A percentile compares a stretch with the other conserved stretches of the same genome.
These are phyloP conservation scores for Aegilops tauschii DNA, from an alignment of 176 grass and related monocot species.

Conservation along the genomic window DNA sequence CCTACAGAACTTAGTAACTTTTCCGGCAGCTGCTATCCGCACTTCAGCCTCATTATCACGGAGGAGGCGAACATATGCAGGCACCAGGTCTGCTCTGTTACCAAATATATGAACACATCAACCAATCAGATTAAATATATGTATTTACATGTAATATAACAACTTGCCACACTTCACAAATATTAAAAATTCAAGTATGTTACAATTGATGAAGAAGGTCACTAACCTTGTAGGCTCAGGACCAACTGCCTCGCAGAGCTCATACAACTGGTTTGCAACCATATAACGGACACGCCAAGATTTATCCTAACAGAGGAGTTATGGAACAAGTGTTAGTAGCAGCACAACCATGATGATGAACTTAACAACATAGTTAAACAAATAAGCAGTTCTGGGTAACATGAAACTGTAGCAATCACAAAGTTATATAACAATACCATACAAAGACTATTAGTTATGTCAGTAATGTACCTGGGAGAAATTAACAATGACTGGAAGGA, in stretches of 20 bases:
- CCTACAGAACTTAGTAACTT: constrained; percentile 92
- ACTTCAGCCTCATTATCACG: constrained; percentile 98
- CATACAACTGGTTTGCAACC: constrained; percentile 96
- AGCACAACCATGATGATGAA: background rate
- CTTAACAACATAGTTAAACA: background rate
- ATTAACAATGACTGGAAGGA: constrained; percentile 90
- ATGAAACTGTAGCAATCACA: background rate
- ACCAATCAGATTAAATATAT: background rate
- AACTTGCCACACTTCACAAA: background rate
- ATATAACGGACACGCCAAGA: constrained; percentile 98
- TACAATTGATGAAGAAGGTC: constrained; percentile 8
- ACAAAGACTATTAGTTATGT: background rate
- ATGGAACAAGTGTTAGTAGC: background rate
- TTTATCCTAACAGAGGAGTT: constrained; percentile 68
- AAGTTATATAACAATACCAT: background rate
- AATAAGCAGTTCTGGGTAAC: background rate
- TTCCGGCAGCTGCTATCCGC: constrained; percentile 91
- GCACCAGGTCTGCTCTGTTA: constrained; percentile 71
- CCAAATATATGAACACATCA: constrained; percentile 19
- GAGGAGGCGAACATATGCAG: constrained; percentile 90
- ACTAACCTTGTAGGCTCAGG: constrained; percentile 78
- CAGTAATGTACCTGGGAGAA: constrained; percentile 69
- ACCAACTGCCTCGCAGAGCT: constrained; percentile 88
- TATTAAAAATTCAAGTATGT: background rate
- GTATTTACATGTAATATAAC: background rate